Base-by-base conservation (phyloP, 805 yeast species). In the Metschnikowia hibisci region DNA sequence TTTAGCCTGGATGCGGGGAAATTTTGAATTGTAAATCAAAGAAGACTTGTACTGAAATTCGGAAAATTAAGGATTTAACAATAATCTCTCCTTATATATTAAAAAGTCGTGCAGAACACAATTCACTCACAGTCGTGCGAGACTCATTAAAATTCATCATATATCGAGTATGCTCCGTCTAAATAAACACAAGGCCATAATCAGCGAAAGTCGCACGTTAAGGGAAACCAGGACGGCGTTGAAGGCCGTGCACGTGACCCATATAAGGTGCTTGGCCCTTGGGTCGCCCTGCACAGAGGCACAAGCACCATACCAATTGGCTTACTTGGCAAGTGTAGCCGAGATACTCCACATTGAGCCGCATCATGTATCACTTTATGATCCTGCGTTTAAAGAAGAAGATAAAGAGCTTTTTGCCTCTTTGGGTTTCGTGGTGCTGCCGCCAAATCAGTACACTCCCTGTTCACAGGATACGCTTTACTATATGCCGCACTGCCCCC, bases 401-500 rank as follows among this genome's bases (percentile, higher is more conserved):
- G 95, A 87, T 51, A 53, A 50, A 4, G 53, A 67, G 1, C 42
- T 69, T 3, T 33, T 52, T 2, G 59, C 34, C 6, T 39, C 44
- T 10, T 39, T 43, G 12, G 39, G 42, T 22, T 57, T 38, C 37
- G 28, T 44, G 2, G 56, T 57, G 2, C 55, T 58, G 45, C 12
- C 37, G 26, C 39, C 42, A 8, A 33, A 48, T 0, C 14, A 36
- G 47, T 35, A 22, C 33, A 6, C 12, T 4, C 16, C 32, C 7
- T 14, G 14, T 11, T 28, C 34, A 2, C 14, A 27, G 4, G 12
- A 15, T 1, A 29, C 39, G 11, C 60, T 86, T 2, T 83, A 67
- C 57, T 85, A 78, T 54, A 67, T 86, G 36, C 95, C 95, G 0
- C 95, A 86, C 63, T 91, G 90, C 0, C 87, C 88, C 1, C 60